A percentile compares a stretch with the other conserved stretches of the same genome.
phyloP scores from a whole-genome alignment of 2,329 filamentous ascomycete genomes.

The Pyrenochaeta sp. region DNA sequence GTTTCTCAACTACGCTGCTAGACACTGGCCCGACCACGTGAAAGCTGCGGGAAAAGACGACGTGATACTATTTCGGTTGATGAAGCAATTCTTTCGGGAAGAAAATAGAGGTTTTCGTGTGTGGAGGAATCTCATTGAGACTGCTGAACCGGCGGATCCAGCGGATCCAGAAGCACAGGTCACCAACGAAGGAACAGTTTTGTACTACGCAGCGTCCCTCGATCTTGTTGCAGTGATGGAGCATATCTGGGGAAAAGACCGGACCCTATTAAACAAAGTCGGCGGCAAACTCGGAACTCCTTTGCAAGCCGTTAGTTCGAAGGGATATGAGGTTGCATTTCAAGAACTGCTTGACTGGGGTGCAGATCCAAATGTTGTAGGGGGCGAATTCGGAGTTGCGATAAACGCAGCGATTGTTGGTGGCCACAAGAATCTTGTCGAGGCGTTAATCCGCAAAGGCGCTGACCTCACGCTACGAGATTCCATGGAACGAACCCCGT shows the following conservation, averaged over 20 bases:
- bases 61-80: too few species aligned
- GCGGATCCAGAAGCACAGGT: not conserved
- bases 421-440: conserved; percentile 8
- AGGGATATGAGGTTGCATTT: conserved; percentile 6
- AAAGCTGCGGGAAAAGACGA: too few species aligned
- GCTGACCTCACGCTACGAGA: conserved; percentile 3
- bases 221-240: conserved; percentile 5
- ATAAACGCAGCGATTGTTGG: conserved; percentile 12
- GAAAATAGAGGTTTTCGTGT: too few species aligned
- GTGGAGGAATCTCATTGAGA: too few species aligned
- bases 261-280: conserved; percentile 8
- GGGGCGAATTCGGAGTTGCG: conserved; percentile 9
- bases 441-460: conserved; percentile 2
- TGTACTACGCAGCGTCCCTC: conserved; percentile 15
- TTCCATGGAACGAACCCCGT: too few species aligned
- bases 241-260: conserved; percentile 8
- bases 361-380: conserved; percentile 14
- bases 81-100: too few species aligned
- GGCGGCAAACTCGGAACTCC: conserved; percentile 13
- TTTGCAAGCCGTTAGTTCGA: conserved; percentile 10
- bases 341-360: conserved; percentile 8
- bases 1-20: too few species aligned
- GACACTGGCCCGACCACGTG: too few species aligned
- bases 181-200: conserved; percentile 3
- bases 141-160: too few species aligned